A percentile compares a stretch with the other conserved stretches of the same genome.
Evolutionary conservation across 345 rosid genomes (phyloP).

Genomic region (Sisymbrium altissimum): DNA sequence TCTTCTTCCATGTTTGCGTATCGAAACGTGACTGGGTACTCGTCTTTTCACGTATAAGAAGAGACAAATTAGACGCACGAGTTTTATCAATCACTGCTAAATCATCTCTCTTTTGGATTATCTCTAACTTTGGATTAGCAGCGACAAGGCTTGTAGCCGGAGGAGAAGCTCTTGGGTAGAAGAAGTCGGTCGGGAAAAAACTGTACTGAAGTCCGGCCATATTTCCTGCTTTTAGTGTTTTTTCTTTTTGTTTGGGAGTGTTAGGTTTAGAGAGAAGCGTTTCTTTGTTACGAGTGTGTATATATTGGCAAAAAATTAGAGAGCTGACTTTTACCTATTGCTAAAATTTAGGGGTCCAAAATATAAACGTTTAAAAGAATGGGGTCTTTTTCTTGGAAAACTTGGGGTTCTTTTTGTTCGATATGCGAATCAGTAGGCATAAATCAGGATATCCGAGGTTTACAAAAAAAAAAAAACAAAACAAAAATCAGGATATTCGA

Average conservation of each 20-base stretch:
- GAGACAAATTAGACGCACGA: conserved; percentile 21
- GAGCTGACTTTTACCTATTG: background rate
- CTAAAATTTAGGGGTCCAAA: background rate
- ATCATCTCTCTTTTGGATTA: conserved; percentile 13
- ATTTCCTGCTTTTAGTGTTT: background rate
- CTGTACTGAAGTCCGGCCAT: conserved; percentile 54
- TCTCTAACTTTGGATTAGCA: background rate
- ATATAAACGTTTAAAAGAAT: background rate
- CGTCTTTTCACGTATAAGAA: conserved; percentile 6
- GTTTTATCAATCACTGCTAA: conserved; percentile 11
- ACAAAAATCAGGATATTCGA: no score
- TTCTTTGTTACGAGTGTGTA: conserved; percentile 4
- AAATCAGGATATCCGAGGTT: conserved; percentile 18
- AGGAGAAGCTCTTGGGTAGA: conserved; percentile 44
- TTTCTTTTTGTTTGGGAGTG: background rate
- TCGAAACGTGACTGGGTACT: conserved; percentile 16
- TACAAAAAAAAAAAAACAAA: no score
- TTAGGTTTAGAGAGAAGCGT: background rate
- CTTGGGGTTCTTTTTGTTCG: background rate
- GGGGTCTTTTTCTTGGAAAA: background rate
- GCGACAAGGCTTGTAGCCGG: conserved; percentile 15
- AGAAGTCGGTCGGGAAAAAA: conserved; percentile 55
- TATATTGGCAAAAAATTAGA: conserved; percentile 16
- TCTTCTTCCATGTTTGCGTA: conserved; percentile 20
- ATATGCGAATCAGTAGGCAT: conserved; percentile 10